phyloP scores from a whole-genome alignment of 192 early-diverging fungal genomes.

The Entomortierella parvispora region DNA sequence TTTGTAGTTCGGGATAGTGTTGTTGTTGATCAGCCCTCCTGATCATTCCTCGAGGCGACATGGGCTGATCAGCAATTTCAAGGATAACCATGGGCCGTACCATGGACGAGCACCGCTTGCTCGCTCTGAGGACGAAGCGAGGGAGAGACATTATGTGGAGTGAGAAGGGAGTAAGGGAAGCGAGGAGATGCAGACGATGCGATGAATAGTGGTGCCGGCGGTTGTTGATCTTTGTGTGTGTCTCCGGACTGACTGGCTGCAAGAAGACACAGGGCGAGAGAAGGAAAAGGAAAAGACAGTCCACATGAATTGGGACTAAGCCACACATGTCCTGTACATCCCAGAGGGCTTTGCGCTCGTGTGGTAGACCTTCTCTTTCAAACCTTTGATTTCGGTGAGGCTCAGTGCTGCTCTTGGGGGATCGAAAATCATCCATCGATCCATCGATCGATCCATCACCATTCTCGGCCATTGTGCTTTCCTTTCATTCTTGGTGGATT shows the following conservation, averaged over 20 bases:
- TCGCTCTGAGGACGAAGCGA: slow-evolving; percentile 30
- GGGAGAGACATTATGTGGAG: slow-evolving; percentile 20
- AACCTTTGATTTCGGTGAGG: slow-evolving; percentile 48
- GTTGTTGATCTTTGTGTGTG: neutral
- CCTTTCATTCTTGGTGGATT: slow-evolving; percentile 48
- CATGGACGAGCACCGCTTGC: slow-evolving; percentile 22
- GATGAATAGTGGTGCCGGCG: neutral
- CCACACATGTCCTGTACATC: neutral
- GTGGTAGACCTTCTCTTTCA: slow-evolving; percentile 45
- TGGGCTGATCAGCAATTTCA: neutral
- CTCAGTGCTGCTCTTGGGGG: slow-evolving; percentile 1
- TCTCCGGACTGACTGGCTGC: too few species aligned
- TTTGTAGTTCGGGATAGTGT: neutral
- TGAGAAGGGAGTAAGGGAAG: neutral
- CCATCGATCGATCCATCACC: slow-evolving; percentile 41
- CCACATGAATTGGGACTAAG: too few species aligned
- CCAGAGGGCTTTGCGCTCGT: slow-evolving; percentile 1
- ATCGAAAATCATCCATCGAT: neutral
- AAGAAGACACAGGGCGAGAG: slow-evolving; percentile 8
- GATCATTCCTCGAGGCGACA: neutral
- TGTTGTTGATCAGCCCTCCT: slow-evolving; percentile 15
- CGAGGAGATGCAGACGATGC: neutral
- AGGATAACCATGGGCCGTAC: slow-evolving; percentile 6
- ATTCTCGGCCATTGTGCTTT: too few species aligned
- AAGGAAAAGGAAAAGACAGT: neutral